Conservation (phyloP, 306 rosid species). For the Lathyrus sativus region DNA sequence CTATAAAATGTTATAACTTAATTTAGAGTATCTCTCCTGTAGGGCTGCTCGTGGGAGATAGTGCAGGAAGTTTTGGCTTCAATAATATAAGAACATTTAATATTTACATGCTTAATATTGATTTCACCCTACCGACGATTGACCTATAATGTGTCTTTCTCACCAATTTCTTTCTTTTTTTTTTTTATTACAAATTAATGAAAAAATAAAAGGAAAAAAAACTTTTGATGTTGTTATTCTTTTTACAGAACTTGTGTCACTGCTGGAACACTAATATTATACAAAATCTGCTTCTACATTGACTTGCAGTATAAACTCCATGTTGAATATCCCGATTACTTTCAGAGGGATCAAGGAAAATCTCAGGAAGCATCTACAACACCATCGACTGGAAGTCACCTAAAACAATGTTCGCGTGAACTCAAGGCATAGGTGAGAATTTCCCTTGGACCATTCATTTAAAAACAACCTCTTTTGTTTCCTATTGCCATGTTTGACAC, state of each 20-base stretch:
- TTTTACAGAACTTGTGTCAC: constrained; percentile 36
- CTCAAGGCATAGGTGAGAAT: constrained; percentile 26
- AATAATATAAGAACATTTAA: neutral
- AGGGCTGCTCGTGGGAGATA: too few species aligned
- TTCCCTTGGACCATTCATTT: constrained; percentile 39
- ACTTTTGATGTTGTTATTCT: neutral
- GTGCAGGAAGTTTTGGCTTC: neutral
- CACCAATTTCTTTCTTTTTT: neutral
- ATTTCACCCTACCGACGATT: constrained; percentile 28
- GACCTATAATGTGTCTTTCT: constrained; percentile 29
- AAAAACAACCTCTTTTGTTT: constrained; percentile 36
- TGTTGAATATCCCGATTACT: constrained; percentile 36
- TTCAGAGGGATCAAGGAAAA: constrained; percentile 21
- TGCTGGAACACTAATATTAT: constrained; percentile 45
- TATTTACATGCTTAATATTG: constrained; percentile 30
- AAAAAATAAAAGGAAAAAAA: constrained; percentile 3
- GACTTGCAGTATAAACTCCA: constrained; percentile 38
- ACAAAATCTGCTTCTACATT: constrained; percentile 51
- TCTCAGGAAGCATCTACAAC: constrained; percentile 37
- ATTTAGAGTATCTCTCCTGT: too few species aligned
- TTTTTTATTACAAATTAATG: constrained; percentile 21
- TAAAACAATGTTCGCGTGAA: constrained; percentile 27
- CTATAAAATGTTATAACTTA: too few species aligned
- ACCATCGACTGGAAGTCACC: constrained; percentile 41
- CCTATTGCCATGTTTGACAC: constrained; percentile 37